A percentile compares a stretch with the other conserved stretches of the same genome.
Evolutionary conservation across 179 eudicot genomes (phyloP).

Genomic region (Gypsophila paniculata): DNA sequence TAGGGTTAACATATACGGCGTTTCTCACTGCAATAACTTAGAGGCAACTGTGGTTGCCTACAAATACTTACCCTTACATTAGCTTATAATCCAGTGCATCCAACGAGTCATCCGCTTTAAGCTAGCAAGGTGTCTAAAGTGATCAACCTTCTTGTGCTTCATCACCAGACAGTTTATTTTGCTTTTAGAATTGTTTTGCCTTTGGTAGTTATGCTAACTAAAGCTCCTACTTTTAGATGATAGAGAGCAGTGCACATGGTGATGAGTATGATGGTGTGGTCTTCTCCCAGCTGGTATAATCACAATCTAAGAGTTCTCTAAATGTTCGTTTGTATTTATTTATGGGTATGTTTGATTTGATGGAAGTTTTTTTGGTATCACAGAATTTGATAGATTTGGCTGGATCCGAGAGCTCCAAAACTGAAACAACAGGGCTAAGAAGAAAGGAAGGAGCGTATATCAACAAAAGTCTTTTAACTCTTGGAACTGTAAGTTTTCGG

Average conservation of each 20-base stretch:
- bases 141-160: too few species aligned
- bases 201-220: conserved; percentile 8
- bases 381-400: conserved; percentile 84
- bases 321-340: not conserved
- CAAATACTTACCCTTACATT: not conserved
- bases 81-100: not conserved
- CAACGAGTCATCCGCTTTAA: not conserved
- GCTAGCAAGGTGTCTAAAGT: not conserved
- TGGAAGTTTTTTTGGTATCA: conserved; percentile 10
- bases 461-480: conserved; percentile 72
- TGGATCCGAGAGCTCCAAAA: conserved; percentile 88
- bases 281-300: conserved; percentile 86
- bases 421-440: conserved; percentile 70
- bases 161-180: not conserved
- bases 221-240: conserved; percentile 48
- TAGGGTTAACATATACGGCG: too few species aligned
- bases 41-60: too few species aligned
- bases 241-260: conserved; percentile 95
- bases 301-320: conserved; percentile 2
- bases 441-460: conserved; percentile 81
- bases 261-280: conserved; percentile 97
- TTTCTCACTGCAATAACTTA: too few species aligned
- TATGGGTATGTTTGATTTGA: not conserved
- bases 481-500: conserved; percentile 62
- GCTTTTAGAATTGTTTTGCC: not conserved